Evolutionary conservation across 2,329 filamentous ascomycete species (phyloP), one percentile per base, ranked within the genome.

Genomic region (Cercospora sesami): DNA sequence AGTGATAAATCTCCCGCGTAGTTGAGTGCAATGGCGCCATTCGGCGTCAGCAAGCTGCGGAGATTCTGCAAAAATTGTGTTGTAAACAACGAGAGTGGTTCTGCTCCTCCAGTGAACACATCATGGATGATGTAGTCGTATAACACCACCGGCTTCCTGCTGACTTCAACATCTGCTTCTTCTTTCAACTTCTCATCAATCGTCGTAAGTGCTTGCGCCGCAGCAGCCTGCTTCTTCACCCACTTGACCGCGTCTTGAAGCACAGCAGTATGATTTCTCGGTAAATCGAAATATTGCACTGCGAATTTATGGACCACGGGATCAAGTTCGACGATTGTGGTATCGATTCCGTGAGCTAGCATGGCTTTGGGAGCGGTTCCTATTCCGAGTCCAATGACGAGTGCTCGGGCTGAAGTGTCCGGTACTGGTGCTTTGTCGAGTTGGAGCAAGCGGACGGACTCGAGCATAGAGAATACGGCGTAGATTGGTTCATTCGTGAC

Each of bases 91-190:
- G 89, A 84, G 2, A 94, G 88, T 0, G 95, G 95, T 79, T 98
- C 95, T 0, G 93, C 94, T 63, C 95, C 95, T 26, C 95, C 95
- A 0, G 95, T 99, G 79, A 99, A 99, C 26, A 99, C 95, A 74
- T 99, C 95, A 79, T 99, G 95, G 64, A 99, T 86, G 76, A 99
- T 95, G 82, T 97, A 98, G 81, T 97, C 90, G 78, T 91, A 99
- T 28, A 51, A 26, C 45, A 51, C 21, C 21, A 51, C 31, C n/a
- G 31, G 60, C 4, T 51, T 64, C 12, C 42, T 21, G 16, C 14
- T 53, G 4, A 4, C 10, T 55, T 18, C 26, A 18, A 33, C 3
- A 1, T 16, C 14, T 2, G 30, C n/a, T 3, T 55, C 60, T 28
- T 39, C 23, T 39, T 36, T 48, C 14, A 26, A 23, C 18, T 57